Conservation (phyloP, 2,329 filamentous ascomycete species). For the Cytospora mali region DNA sequence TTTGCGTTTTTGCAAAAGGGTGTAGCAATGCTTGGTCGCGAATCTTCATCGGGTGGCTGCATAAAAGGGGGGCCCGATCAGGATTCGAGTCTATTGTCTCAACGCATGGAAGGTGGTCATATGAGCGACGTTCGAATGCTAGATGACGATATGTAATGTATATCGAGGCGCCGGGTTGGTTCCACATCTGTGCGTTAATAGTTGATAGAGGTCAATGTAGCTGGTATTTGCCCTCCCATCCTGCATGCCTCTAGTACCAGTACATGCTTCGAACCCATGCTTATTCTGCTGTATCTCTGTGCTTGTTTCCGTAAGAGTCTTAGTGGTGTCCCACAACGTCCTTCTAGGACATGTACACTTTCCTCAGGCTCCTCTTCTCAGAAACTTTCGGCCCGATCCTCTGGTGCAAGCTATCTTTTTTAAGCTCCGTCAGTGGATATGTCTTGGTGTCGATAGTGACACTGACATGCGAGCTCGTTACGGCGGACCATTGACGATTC, state of each 20-base stretch:
- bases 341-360: not conserved
- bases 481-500: not conserved
- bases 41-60: not conserved
- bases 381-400: not conserved
- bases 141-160: not conserved
- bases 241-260: not conserved
- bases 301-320: not conserved
- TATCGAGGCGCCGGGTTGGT: not conserved
- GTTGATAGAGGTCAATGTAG: not conserved
- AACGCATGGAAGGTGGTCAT: not conserved
- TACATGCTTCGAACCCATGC: not conserved
- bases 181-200: not conserved
- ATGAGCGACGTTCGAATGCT: not conserved
- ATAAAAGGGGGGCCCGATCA: not conserved
- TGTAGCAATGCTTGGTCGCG: not conserved
- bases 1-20: not conserved
- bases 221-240: not conserved
- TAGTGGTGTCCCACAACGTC: not conserved
- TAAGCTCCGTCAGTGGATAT: not conserved
- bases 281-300: not conserved
- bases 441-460: not conserved
- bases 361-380: not conserved
- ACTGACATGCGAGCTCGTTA: slow-evolving; percentile 16
- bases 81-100: not conserved
- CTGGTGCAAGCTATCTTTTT: not conserved